Conservation (phyloP, 306 rosid species). For the Ormosia semicastrata region DNA sequence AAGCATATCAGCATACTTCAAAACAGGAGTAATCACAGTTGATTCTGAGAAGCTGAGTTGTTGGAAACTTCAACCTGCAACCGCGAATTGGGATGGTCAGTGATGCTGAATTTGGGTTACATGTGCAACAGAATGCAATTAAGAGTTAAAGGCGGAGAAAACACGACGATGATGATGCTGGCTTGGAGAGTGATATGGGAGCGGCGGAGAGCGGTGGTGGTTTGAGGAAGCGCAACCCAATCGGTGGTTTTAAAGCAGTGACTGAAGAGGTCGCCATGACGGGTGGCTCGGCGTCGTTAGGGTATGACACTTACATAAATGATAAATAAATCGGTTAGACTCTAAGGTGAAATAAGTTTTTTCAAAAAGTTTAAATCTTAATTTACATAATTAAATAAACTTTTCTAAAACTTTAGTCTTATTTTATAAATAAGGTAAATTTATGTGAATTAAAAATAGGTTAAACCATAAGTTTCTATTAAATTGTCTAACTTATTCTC, state of each 20-base stretch:
- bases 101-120: neutral
- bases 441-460: too few species aligned
- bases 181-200: neutral
- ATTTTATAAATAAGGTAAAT: too few species aligned
- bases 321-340: too few species aligned
- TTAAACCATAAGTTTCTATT: too few species aligned
- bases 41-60: neutral
- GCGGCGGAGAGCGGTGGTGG: neutral
- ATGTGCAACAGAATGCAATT: neutral
- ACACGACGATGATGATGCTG: neutral
- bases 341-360: too few species aligned
- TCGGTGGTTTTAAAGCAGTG: neutral
- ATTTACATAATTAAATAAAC: too few species aligned
- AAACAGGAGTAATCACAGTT: conserved; percentile 9
- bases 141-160: neutral
- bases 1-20: neutral
- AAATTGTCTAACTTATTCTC: too few species aligned
- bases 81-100: neutral
- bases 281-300: neutral
- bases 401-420: too few species aligned
- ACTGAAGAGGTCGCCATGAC: conserved; percentile 9
- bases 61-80: conserved; percentile 16
- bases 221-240: neutral
- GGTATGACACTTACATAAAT: neutral
- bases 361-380: too few species aligned